phyloP scores from a whole-genome alignment of 441 rosid species.

The Erodium moschatum region DNA sequence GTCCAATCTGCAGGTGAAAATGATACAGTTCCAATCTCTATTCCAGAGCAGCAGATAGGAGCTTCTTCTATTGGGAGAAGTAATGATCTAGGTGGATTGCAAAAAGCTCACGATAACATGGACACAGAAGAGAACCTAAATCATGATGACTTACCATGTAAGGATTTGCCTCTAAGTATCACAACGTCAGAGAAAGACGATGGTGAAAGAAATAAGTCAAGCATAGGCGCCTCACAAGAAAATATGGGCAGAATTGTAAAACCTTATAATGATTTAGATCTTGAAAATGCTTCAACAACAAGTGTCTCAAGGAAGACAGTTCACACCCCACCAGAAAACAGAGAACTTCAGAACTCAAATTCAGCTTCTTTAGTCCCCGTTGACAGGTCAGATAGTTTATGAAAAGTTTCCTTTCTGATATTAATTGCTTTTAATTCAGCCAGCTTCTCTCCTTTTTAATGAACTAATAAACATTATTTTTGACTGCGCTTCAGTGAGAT shows the following conservation, averaged over 20 bases:
- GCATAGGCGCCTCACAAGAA: slow-evolving; percentile 23
- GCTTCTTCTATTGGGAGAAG: slow-evolving; percentile 19
- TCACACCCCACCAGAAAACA: slow-evolving; percentile 20
- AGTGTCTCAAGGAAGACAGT: slow-evolving; percentile 22
- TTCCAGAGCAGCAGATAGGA: slow-evolving; percentile 22
- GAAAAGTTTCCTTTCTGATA: not conserved
- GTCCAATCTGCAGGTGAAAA: slow-evolving; percentile 22
- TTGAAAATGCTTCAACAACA: slow-evolving; percentile 22
- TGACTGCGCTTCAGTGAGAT: not conserved
- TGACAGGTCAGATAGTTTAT: slow-evolving; percentile 33
- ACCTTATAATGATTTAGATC: slow-evolving; percentile 21
- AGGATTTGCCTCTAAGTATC: slow-evolving; percentile 24
- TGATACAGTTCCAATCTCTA: slow-evolving; percentile 20
- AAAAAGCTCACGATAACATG: slow-evolving; percentile 17
- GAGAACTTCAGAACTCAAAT: slow-evolving; percentile 24
- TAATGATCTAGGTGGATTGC: slow-evolving; percentile 24
- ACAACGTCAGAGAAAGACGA: slow-evolving; percentile 22
- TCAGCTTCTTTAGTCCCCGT: slow-evolving; percentile 16
- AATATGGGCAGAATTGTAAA: slow-evolving; percentile 19
- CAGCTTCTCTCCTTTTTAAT: not conserved
- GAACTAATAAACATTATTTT: not conserved
- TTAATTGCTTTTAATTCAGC: not conserved
- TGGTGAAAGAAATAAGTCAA: slow-evolving; percentile 24
- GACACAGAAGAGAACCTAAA: slow-evolving; percentile 20
- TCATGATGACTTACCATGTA: slow-evolving; percentile 22